Percentiles rank a stretch among this genome's conserved stretches.
phyloP scores from a whole-genome alignment of 176 grass and related monocot species.

The Oryza meridionalis region DNA sequence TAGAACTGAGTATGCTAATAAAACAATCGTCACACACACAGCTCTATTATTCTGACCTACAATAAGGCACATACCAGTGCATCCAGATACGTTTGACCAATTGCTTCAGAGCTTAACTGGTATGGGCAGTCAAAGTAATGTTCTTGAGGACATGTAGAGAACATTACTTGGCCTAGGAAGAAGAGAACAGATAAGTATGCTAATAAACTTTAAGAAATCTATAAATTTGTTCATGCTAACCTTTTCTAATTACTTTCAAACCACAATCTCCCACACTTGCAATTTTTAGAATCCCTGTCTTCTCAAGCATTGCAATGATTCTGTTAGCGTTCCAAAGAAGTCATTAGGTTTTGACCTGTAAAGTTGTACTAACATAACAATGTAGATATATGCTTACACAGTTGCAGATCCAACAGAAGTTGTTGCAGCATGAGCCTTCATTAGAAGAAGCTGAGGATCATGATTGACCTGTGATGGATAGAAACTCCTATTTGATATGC shows the following conservation, averaged over 20 bases:
- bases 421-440: slow-evolving; percentile 88
- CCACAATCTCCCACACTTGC: slow-evolving; percentile 91
- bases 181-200: background rate
- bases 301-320: slow-evolving; percentile 82
- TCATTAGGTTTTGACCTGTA: slow-evolving; percentile 12
- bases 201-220: slow-evolving; percentile 21
- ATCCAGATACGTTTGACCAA: slow-evolving; percentile 84
- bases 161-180: slow-evolving; percentile 74
- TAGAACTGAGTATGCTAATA: background rate
- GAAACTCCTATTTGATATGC: slow-evolving; percentile 18
- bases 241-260: slow-evolving; percentile 82
- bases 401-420: slow-evolving; percentile 83
- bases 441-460: slow-evolving; percentile 88
- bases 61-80: slow-evolving; percentile 57
- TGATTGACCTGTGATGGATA: slow-evolving; percentile 53
- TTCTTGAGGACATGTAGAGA: slow-evolving; percentile 82
- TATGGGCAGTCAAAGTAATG: slow-evolving; percentile 98
- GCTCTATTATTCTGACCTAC: background rate
- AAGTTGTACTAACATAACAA: slow-evolving; percentile 34
- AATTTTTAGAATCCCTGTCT: slow-evolving; percentile 76
- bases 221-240: slow-evolving; percentile 34
- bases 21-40: background rate
- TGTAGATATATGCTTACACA: slow-evolving; percentile 54
- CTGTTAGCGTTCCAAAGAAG: slow-evolving; percentile 47
- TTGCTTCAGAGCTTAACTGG: slow-evolving; percentile 85